A percentile compares a stretch with the other conserved stretches of the same genome.
Evolutionary conservation across 257 asterid genomes (phyloP).

Genomic region (Nicotiana tomentosiformis): DNA sequence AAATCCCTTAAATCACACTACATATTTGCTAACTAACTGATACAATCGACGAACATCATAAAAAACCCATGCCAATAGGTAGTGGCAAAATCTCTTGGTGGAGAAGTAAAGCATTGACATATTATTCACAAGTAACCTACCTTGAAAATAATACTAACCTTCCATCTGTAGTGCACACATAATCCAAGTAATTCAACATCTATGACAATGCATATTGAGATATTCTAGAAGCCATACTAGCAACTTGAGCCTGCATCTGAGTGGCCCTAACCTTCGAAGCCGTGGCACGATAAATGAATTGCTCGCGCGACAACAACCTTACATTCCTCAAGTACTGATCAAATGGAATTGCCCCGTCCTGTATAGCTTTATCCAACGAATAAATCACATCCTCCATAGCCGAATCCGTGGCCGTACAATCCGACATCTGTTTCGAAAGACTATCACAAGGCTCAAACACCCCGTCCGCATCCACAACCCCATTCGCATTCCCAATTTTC

Average conservation of each 20-base stretch:
- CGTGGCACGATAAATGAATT: conserved; percentile 76
- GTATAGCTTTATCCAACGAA: conserved; percentile 78
- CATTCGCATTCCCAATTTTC: conserved; percentile 28
- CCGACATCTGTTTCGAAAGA: conserved; percentile 69
- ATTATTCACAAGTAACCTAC: background rate
- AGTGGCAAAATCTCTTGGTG: background rate
- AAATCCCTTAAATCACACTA: background rate
- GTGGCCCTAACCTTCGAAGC: conserved; percentile 71
- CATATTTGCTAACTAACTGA: background rate
- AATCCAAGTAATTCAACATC: background rate
- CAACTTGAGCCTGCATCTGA: conserved; percentile 89
- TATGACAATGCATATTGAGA: conserved; percentile 39
- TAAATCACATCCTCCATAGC: conserved; percentile 75
- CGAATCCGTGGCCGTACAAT: conserved; percentile 66
- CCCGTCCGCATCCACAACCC: conserved; percentile 48
- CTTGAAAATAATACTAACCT: background rate
- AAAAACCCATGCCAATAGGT: background rate
- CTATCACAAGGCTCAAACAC: conserved; percentile 64
- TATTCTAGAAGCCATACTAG: conserved; percentile 70
- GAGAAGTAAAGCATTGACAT: background rate
- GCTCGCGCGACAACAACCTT: conserved; percentile 72
- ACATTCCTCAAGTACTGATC: conserved; percentile 85
- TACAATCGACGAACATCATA: background rate
- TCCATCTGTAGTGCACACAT: background rate
- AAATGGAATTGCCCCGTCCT: conserved; percentile 73